phyloP scores from a whole-genome alignment of 2,329 filamentous ascomycete genomes.

The Rhynchosporium agropyri region DNA sequence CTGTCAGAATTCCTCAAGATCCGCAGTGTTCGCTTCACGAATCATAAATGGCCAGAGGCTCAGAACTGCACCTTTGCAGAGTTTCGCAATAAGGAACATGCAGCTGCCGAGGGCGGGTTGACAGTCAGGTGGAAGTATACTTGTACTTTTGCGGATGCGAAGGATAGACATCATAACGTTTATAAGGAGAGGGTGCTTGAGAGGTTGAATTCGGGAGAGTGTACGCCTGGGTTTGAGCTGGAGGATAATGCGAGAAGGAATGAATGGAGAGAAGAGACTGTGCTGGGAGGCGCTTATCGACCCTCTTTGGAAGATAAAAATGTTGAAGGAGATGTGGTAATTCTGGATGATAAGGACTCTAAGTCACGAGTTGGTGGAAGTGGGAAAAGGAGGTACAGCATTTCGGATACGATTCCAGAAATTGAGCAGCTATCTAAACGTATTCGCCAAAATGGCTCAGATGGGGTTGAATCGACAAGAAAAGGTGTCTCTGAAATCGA shows the following conservation, averaged over 20 bases:
- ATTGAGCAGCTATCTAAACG: constrained; percentile 5
- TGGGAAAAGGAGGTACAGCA: neutral
- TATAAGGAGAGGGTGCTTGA: constrained; percentile 33
- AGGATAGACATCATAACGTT: constrained; percentile 33
- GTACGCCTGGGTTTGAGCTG: constrained; percentile 18
- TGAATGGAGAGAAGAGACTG: constrained; percentile 47
- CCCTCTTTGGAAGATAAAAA: constrained; percentile 31
- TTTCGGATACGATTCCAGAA: neutral
- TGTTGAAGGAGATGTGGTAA: neutral
- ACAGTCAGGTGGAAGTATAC: constrained; percentile 56
- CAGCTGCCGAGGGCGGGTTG: constrained; percentile 45
- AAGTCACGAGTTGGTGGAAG: neutral
- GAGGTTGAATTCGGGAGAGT: constrained; percentile 28
- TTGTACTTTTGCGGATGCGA: constrained; percentile 31
- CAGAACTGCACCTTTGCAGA: constrained; percentile 33
- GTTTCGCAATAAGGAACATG: constrained; percentile 33
- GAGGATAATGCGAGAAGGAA: constrained; percentile 25
- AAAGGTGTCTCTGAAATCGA: constrained; percentile 13
- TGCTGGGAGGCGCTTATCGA: constrained; percentile 46
- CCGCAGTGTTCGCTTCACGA: constrained; percentile 57
- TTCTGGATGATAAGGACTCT: neutral
- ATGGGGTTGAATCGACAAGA: constrained; percentile 23
- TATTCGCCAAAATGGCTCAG: neutral
- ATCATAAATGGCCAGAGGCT: constrained; percentile 51
- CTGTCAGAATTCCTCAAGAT: constrained; percentile 45